These are phyloP conservation scores for Clausena lansium DNA, from an alignment of 345 rosid species.

Conservation along the genomic window DNA sequence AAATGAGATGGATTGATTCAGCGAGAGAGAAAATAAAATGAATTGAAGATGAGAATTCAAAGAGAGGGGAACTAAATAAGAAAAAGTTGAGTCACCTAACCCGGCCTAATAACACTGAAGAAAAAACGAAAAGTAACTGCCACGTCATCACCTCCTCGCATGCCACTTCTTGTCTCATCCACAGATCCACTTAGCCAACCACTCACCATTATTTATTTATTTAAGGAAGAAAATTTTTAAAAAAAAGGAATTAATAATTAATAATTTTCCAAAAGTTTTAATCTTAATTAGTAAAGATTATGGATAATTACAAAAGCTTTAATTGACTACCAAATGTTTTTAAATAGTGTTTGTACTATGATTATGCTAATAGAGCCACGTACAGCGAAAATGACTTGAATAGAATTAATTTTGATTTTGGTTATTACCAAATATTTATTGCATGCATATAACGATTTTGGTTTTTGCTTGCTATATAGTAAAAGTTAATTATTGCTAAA, in stretches of 20 bases:
- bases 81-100: conserved; percentile 24
- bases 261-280: neutral
- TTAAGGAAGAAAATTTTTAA: neutral
- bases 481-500: neutral
- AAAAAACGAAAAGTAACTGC: neutral
- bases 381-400: too few species aligned
- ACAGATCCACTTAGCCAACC: neutral
- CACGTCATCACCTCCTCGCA: conserved; percentile 5
- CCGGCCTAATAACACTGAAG: conserved; percentile 18
- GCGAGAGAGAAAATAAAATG: neutral
- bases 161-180: too few species aligned
- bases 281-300: too few species aligned
- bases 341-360: accelerated
- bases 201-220: neutral
- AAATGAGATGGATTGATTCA: neutral
- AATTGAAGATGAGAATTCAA: neutral
- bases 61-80: neutral
- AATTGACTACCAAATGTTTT: neutral
- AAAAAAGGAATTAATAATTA: neutral
- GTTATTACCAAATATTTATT: too few species aligned
- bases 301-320: neutral
- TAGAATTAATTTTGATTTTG: too few species aligned
- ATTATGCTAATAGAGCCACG: too few species aligned
- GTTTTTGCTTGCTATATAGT: too few species aligned
- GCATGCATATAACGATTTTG: too few species aligned